A percentile compares a stretch with the other conserved stretches of the same genome.
phyloP scores from a whole-genome alignment of 2,329 filamentous ascomycete genomes.

The Aspergillus pseudonomiae region DNA sequence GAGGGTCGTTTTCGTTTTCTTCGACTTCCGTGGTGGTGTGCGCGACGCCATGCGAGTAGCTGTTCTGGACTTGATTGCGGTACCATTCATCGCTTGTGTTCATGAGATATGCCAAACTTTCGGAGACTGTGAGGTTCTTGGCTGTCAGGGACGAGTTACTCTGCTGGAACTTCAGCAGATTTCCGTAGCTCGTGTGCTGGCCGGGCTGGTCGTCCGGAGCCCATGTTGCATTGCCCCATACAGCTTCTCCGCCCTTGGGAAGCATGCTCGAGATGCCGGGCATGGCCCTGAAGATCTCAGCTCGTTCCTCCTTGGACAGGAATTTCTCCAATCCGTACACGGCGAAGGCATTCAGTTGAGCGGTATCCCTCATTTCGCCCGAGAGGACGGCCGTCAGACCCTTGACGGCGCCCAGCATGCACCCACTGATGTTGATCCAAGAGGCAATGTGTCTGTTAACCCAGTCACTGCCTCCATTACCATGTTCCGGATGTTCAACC shows the following conservation, averaged over 20 bases:
- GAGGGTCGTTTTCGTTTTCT: constrained; percentile 72
- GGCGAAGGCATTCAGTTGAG: constrained; percentile 92
- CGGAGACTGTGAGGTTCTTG: constrained; percentile 77
- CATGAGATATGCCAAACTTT: constrained; percentile 77
- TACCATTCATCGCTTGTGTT: constrained; percentile 86
- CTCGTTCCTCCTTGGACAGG: constrained; percentile 83
- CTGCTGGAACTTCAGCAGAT: constrained; percentile 79
- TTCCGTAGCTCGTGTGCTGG: constrained; percentile 75
- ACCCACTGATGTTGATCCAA: constrained; percentile 98
- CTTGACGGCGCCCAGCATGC: constrained; percentile 94
- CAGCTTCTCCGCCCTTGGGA: constrained; percentile 85
- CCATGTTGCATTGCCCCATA: constrained; percentile 90
- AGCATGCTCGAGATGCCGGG: constrained; percentile 96
- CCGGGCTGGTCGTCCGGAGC: constrained; percentile 83
- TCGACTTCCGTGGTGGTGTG: constrained; percentile 79
- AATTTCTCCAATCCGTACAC: constrained; percentile 98
- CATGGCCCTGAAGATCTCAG: constrained; percentile 95
- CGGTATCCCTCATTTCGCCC: constrained; percentile 97
- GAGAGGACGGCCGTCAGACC: constrained; percentile 87
- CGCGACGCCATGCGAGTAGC: constrained; percentile 88
- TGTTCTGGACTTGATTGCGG: constrained; percentile 67
- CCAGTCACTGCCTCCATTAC: constrained; percentile 82
- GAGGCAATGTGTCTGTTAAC: constrained; percentile 87
- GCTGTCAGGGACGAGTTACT: constrained; percentile 63
- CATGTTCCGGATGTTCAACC: constrained; percentile 78